Percentiles rank a stretch among this genome's conserved stretches.
Conservation (phyloP, 176 grass and related monocot species). For the Zea luxurians region DNA sequence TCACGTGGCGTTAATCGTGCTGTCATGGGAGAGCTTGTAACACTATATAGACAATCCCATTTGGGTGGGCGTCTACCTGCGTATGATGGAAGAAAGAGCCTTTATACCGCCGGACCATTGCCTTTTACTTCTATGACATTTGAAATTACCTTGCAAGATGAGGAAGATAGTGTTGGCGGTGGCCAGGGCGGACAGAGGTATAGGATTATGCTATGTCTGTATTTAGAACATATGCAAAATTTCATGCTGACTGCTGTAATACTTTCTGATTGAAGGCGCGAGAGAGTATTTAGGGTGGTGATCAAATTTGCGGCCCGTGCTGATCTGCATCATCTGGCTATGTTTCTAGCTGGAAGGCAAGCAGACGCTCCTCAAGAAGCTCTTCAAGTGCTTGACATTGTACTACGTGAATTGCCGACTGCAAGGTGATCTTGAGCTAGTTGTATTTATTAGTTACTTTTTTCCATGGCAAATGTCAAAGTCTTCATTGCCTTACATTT, state of each 20-base stretch:
- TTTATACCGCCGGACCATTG: conserved; percentile 83
- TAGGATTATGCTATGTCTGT: neutral
- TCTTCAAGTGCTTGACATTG: conserved; percentile 95
- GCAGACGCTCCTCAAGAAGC: conserved; percentile 94
- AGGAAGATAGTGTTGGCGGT: conserved; percentile 64
- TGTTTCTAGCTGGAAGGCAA: conserved; percentile 89
- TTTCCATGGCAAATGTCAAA: neutral
- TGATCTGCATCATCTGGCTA: conserved; percentile 84
- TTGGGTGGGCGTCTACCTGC: conserved; percentile 81
- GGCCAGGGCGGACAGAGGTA: conserved; percentile 56
- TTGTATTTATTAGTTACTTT: conserved; percentile 23
- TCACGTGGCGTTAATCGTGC: conserved; percentile 92
- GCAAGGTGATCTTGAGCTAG: conserved; percentile 50
- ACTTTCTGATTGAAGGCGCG: conserved; percentile 57
- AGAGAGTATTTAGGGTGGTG: conserved; percentile 73
- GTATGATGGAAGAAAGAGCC: conserved; percentile 88
- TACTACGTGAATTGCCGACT: conserved; percentile 87
- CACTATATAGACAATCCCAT: conserved; percentile 51
- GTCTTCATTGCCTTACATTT: neutral
- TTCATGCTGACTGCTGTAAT: conserved; percentile 32
- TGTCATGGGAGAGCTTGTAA: conserved; percentile 78
- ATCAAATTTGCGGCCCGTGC: conserved; percentile 95
- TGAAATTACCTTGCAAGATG: conserved; percentile 73
- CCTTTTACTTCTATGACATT: conserved; percentile 77
- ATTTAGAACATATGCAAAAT: neutral